Conservation (phyloP, 1,139 yeast genomes). For the Yamadazyma taylorii region DNA sequence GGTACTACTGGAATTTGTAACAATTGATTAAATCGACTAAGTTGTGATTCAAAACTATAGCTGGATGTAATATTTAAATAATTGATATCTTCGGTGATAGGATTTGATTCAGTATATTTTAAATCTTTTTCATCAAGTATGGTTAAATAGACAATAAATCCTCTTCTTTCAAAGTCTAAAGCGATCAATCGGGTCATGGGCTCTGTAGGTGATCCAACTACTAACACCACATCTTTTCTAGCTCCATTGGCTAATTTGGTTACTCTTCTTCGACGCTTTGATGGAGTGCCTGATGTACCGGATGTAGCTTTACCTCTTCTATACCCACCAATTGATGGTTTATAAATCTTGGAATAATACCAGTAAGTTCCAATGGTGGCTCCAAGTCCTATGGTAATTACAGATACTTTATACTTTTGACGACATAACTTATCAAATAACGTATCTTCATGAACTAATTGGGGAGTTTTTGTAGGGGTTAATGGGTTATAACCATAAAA, state of each 20-base stretch:
- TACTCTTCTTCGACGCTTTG: slow-evolving; percentile 51
- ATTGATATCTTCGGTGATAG: slow-evolving; percentile 53
- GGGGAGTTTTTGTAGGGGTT: neutral
- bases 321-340: neutral
- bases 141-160: slow-evolving; percentile 78
- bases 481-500: slow-evolving; percentile 8
- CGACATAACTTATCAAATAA: slow-evolving; percentile 13
- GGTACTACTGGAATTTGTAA: slow-evolving; percentile 41
- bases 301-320: no score
- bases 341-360: slow-evolving; percentile 6
- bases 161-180: slow-evolving; percentile 72
- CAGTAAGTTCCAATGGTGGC: slow-evolving; percentile 22
- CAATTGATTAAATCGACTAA: slow-evolving; percentile 41
- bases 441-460: slow-evolving; percentile 7
- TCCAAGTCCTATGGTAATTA: slow-evolving; percentile 33
- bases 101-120: slow-evolving; percentile 56
- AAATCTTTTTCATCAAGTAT: slow-evolving; percentile 65
- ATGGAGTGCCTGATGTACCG: no score
- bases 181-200: slow-evolving; percentile 72
- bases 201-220: slow-evolving; percentile 78
- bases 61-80: slow-evolving; percentile 36
- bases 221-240: slow-evolving; percentile 67
- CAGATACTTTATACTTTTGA: slow-evolving; percentile 18
- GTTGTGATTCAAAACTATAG: slow-evolving; percentile 30
- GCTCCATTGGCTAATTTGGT: slow-evolving; percentile 67